These are phyloP conservation scores for Aspergillus sclerotialis DNA, from an alignment of 2,329 filamentous ascomycete species.

Conservation along the genomic window DNA sequence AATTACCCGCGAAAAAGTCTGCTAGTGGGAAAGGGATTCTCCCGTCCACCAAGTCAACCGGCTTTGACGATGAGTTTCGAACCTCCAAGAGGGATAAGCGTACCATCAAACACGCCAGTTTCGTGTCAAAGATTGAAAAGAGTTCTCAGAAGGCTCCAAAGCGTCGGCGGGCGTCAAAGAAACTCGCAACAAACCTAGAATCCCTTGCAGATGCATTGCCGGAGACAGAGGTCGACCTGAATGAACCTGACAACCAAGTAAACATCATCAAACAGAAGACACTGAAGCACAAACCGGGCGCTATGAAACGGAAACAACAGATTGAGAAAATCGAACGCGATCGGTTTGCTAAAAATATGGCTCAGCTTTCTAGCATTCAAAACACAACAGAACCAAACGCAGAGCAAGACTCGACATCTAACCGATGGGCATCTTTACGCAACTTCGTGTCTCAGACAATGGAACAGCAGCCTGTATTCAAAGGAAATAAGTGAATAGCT, in stretches of 20 bases:
- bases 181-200: conserved; percentile 68
- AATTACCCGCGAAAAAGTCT: conserved; percentile 10
- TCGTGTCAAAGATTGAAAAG: conserved; percentile 71
- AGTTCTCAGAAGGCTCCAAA: conserved; percentile 50
- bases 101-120: conserved; percentile 69
- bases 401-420: conserved; percentile 38
- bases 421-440: conserved; percentile 73
- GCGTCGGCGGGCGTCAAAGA: conserved; percentile 64
- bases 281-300: conserved; percentile 67
- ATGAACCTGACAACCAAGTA: conserved; percentile 43
- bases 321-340: conserved; percentile 75
- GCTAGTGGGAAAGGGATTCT: conserved; percentile 11
- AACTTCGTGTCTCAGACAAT: conserved; percentile 80
- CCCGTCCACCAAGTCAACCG: conserved; percentile 10
- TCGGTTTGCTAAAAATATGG: conserved; percentile 77
- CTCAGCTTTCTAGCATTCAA: conserved; percentile 53
- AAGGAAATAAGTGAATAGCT: conserved; percentile 23
- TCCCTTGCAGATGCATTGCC: conserved; percentile 76
- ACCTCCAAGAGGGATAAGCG: conserved; percentile 78
- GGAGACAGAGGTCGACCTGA: conserved; percentile 46
- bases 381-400: conserved; percentile 13
- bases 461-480: conserved; percentile 78
- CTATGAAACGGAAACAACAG: conserved; percentile 74
- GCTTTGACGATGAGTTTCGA: conserved; percentile 47
- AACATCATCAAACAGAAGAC: conserved; percentile 70